Base-by-base conservation (phyloP, 192 early-diverging fungal genomes). In the Coemansia sp. region DNA sequence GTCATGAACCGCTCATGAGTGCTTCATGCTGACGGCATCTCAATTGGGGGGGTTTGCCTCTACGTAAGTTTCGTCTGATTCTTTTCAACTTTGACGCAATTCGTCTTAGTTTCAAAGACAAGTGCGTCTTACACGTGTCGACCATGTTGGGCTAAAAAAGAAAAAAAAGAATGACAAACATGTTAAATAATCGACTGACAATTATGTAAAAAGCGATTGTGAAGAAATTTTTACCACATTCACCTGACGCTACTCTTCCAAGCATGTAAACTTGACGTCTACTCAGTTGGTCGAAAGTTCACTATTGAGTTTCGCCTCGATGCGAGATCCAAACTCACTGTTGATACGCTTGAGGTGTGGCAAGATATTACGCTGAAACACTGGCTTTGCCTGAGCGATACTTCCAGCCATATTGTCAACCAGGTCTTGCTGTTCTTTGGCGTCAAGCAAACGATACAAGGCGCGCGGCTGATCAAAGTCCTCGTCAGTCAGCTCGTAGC, bases 381-480 rank as follows among this genome's bases (percentile, higher is more conserved):
- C 73, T 40, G 67, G 62, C 80, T 88, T 84, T 41, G 87, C 84
- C 46, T 77, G 71, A 51, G 78, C 75, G 70, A 90, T 77, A 72
- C 78, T 83, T 3, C 78, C 85, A 36, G 85, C 87, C 60, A 90
- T 85, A 71, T 90, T 88, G 57, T 86, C 76, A 31, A 90, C 75
- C 76, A 90, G 70, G 52, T 90, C 89, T 38, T 71, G 57, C 62
- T 76, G 77, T 66, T 84, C 77, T 0, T 22, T 40, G 13, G 54
- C 34, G 40, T 47, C 57, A 24, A 84, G 64, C 75, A 85, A 49
- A 34, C 72, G 78, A 70, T 87, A 90, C 46, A 90, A 59, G 49
- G 84, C 80, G 51, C 89, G 70, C 42, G 89, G 86, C 84, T 90
- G 89, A 47, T 88, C 87, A 84, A 88, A 90, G 75, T 90, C 89